Evolutionary conservation across 2,329 filamentous ascomycete genomes (phyloP).

Genomic region (Chrysosporium keratinophilum): DNA sequence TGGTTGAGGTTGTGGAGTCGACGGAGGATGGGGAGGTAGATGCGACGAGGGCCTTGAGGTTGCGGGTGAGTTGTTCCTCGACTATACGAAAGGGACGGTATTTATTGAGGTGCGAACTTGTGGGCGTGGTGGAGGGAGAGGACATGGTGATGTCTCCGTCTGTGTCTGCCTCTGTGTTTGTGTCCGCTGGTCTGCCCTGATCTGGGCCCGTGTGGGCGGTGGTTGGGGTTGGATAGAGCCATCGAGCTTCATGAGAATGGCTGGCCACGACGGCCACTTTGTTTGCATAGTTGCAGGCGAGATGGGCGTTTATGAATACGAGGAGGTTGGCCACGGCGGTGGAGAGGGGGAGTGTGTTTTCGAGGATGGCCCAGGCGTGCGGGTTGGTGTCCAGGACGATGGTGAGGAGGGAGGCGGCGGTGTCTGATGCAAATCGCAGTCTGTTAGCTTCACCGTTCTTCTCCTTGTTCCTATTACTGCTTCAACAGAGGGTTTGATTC

Average conservation of each 20-base stretch:
- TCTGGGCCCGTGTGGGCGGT: conserved; percentile 10
- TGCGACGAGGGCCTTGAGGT: conserved; percentile 62
- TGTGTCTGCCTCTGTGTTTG: conserved; percentile 16
- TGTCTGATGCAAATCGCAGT: conserved; percentile 18
- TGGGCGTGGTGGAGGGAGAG: conserved; percentile 15
- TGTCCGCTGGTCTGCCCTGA: no score
- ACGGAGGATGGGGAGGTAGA: conserved; percentile 49
- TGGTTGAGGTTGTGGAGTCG: conserved; percentile 57
- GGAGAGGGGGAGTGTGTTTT: conserved; percentile 64
- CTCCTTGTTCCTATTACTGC: not conserved
- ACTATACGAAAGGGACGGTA: conserved; percentile 85
- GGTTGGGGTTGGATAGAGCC: conserved; percentile 67
- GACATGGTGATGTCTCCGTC: conserved; percentile 51
- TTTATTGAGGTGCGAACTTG: conserved; percentile 58
- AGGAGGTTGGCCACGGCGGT: conserved; percentile 80
- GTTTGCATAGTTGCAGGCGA: conserved; percentile 88
- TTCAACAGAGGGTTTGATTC: not conserved
- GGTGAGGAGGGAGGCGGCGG: conserved; percentile 68
- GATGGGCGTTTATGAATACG: conserved; percentile 92
- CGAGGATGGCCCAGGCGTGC: conserved; percentile 76
- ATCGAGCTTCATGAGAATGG: conserved; percentile 74
- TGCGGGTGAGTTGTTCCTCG: conserved; percentile 66
- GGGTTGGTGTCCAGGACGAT: conserved; percentile 95
- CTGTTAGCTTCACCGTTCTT: not conserved
- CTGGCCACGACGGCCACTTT: conserved; percentile 85